These are phyloP conservation scores for Suillus variegatus DNA, from an alignment of 768 basidiomycete species.

Conservation along the genomic window DNA sequence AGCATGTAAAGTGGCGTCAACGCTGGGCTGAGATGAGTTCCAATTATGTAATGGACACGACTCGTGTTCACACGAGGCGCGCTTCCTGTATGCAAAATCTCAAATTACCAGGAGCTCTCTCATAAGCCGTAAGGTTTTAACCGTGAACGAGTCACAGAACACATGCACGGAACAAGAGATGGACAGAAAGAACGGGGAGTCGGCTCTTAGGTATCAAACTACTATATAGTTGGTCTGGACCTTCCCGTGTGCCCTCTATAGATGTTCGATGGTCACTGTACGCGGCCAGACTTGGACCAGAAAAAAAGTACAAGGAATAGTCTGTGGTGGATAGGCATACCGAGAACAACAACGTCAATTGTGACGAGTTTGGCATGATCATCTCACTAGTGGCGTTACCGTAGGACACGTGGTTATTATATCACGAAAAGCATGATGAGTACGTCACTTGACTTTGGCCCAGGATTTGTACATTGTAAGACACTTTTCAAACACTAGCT, in stretches of 20 bases:
- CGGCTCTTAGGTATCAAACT: not conserved
- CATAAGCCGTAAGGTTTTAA: conserved; percentile 20
- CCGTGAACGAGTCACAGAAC: conserved; percentile 1
- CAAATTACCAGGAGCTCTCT: conserved; percentile 43
- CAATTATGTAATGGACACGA: conserved; percentile 36
- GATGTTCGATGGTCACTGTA: not conserved
- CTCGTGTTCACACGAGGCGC: no score
- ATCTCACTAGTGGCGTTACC: not conserved
- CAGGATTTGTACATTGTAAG: no score
- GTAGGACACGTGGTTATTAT: not conserved
- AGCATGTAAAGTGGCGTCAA: conserved; percentile 31
- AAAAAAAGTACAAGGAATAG: not conserved
- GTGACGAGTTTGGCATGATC: not conserved
- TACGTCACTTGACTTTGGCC: no score
- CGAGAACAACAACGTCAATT: not conserved
- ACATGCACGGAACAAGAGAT: not conserved
- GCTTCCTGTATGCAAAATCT: conserved; percentile 48
- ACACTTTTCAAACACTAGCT: no score
- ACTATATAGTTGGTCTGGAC: not conserved
- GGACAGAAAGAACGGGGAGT: not conserved
- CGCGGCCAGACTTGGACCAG: not conserved
- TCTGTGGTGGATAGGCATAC: not conserved
- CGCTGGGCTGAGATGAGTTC: conserved; percentile 35
- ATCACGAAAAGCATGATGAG: not conserved
- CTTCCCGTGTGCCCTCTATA: not conserved